Percentiles rank a stretch among this genome's conserved stretches.
These are phyloP conservation scores for Termitomyces sp. DNA, from an alignment of 768 basidiomycete genomes.

Conservation along the genomic window DNA sequence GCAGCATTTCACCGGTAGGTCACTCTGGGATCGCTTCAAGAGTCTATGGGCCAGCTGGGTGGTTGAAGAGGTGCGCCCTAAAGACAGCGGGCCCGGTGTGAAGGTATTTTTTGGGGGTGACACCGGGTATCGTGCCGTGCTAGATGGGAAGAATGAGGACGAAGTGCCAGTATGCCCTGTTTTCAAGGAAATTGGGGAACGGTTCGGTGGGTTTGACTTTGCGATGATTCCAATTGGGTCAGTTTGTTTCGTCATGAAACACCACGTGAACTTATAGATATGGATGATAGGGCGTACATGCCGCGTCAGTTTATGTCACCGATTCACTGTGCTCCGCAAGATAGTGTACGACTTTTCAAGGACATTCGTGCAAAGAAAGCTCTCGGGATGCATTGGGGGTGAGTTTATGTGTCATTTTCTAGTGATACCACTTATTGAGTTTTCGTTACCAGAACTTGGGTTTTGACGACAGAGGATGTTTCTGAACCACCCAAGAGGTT, in stretches of 20 bases:
- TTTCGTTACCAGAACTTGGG: conserved; percentile 36
- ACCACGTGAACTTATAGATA: not conserved
- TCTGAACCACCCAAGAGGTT: conserved; percentile 55
- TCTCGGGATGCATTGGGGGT: conserved; percentile 72
- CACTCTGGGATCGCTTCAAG: conserved; percentile 43
- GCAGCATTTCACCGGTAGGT: conserved; percentile 58
- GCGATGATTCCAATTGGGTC: conserved; percentile 70
- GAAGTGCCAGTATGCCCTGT: conserved; percentile 60
- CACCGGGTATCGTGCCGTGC: conserved; percentile 53
- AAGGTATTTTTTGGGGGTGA: conserved; percentile 66
- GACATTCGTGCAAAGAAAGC: conserved; percentile 56
- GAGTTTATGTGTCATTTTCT: conserved; percentile 9
- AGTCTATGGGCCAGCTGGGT: conserved; percentile 67
- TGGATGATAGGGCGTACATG: conserved; percentile 43
- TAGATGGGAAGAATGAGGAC: conserved; percentile 41
- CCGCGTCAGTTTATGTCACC: conserved; percentile 51
- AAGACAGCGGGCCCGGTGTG: conserved; percentile 3
- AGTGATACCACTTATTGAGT: not conserved
- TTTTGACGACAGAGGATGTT: conserved; percentile 47
- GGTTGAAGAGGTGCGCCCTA: conserved; percentile 39
- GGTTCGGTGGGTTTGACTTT: conserved; percentile 59
- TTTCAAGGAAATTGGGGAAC: conserved; percentile 64
- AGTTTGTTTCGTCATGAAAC: not conserved
- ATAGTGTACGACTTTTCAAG: conserved; percentile 61
- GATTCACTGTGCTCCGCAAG: conserved; percentile 63